These are phyloP conservation scores for Petunia hybrid DNA, from an alignment of 305 asterid genomes.

Conservation along the genomic window DNA sequence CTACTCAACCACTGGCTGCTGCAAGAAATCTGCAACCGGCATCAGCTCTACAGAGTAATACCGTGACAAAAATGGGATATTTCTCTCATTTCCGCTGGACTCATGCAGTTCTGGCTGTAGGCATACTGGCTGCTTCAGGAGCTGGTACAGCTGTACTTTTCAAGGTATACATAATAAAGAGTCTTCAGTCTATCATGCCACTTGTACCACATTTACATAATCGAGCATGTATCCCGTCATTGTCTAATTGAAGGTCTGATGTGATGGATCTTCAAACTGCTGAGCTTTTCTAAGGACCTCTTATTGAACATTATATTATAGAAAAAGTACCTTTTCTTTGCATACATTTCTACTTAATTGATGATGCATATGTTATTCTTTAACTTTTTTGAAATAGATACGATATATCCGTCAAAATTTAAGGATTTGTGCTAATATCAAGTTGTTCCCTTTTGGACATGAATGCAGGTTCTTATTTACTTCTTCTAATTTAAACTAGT, in stretches of 20 bases:
- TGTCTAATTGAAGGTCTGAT: conserved; percentile 17
- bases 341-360: not conserved
- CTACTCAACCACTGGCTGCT: conserved; percentile 60
- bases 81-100: conserved; percentile 75
- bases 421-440: conserved; percentile 8
- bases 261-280: conserved; percentile 21
- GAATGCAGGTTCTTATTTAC: conserved; percentile 21
- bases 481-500: not conserved
- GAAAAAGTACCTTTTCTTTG: conserved; percentile 4
- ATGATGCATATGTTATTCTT: not conserved
- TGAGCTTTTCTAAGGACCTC: conserved; percentile 1
- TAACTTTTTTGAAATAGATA: not conserved
- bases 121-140: conserved; percentile 74
- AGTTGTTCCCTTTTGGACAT: not conserved
- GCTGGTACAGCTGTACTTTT: conserved; percentile 78
- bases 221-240: conserved; percentile 29
- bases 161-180: conserved; percentile 62
- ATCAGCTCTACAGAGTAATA: conserved; percentile 48
- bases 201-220: conserved; percentile 27
- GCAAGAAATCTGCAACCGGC: conserved; percentile 59
- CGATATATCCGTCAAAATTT: conserved; percentile 7
- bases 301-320: not conserved
- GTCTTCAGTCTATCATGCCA: conserved; percentile 32
- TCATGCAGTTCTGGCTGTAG: conserved; percentile 76
- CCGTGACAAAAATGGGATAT: conserved; percentile 53